Base-by-base conservation (phyloP, 192 early-diverging fungal genomes). In the Bifiguratus adelaidae region DNA sequence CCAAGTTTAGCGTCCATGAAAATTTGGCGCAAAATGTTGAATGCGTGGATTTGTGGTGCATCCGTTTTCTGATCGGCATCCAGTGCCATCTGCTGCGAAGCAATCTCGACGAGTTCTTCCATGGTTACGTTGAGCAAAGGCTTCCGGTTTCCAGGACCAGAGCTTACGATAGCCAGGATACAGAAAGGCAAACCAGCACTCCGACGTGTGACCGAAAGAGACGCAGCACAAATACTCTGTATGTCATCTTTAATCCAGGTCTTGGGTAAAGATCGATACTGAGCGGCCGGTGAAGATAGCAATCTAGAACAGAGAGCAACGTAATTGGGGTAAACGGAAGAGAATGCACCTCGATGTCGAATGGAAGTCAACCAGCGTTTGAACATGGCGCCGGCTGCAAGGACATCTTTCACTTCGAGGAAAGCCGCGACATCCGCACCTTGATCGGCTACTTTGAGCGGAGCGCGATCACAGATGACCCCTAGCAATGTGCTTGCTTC, bases 161-260 rank as follows among this genome's bases (percentile, higher is more conserved):
- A 76, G 23, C 75, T 81, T 26, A 93, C 71, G 34, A 89, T 80
- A 8, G 86, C 85, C 36, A 92, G 49, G n/a, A 97, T 78, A 40
- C 83, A 90, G 12, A 91, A 61, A 19, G 93, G 93, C 32, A 92
- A 63, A 3, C 92, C 91, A 0, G 89, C 93, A 55, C 81, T 85
- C 36, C 93, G 78, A n/a, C 93, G 74, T 5, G 93, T 97, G 11
- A 95, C 85, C 0, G 93, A 97, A 8, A 95, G n/a, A n/a, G n/a
- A n/a, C n/a, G n/a, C n/a, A n/a, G n/a, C n/a, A n/a, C n/a, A n/a
- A n/a, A n/a, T n/a, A n/a, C n/a, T n/a, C n/a, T n/a, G n/a, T n/a
- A n/a, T n/a, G n/a, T n/a, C n/a, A n/a, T n/a, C n/a, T n/a, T n/a
- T n/a, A n/a, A n/a, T n/a, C n/a, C n/a, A n/a, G n/a, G n/a, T n/a